Evolutionary conservation across 1,284 basidiomycete genomes (phyloP).

Genomic region (Cutaneotrichosporon mucoides): DNA sequence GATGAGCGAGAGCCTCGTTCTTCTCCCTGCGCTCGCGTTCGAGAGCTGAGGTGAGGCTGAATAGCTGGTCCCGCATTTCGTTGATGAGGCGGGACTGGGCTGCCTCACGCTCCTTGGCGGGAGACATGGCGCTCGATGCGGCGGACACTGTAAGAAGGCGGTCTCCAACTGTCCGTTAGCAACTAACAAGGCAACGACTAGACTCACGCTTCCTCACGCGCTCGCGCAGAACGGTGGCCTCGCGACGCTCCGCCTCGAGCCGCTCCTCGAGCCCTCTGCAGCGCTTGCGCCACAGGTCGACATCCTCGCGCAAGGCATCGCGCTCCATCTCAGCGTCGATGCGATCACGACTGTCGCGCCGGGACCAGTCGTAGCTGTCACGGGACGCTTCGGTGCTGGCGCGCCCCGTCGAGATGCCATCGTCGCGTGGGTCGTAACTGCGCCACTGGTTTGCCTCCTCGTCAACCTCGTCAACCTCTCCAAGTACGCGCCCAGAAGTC

Average conservation of each 20-base stretch:
- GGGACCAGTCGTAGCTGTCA: conserved; percentile 13
- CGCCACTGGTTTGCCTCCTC: conserved; percentile 14
- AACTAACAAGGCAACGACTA: too few species aligned
- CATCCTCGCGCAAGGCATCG: conserved; percentile 41
- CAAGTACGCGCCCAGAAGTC: conserved; percentile 29
- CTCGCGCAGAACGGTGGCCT: conserved; percentile 30
- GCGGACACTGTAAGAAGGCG: conserved; percentile 32
- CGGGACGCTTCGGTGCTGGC: conserved; percentile 20
- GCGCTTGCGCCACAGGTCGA: conserved; percentile 37
- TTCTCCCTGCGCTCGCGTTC: conserved; percentile 39
- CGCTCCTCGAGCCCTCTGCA: conserved; percentile 36
- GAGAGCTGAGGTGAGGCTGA: conserved; percentile 31
- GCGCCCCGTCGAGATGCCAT: conserved; percentile 1
- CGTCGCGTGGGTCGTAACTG: conserved; percentile 6
- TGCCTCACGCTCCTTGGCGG: conserved; percentile 13
- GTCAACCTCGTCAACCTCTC: conserved; percentile 25
- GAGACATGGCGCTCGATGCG: conserved; percentile 3
- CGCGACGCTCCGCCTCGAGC: conserved; percentile 36
- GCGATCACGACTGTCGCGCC: conserved; percentile 19
- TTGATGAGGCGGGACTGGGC: conserved; percentile 28
- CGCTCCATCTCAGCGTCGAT: conserved; percentile 43
- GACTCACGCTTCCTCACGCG: conserved; percentile 42
- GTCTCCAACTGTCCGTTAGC: conserved; percentile 26
- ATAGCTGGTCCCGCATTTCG: conserved; percentile 42
- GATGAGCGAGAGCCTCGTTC: conserved; percentile 17